Conservation (phyloP, 805 yeast species). For the Ogataea glucozyma region DNA sequence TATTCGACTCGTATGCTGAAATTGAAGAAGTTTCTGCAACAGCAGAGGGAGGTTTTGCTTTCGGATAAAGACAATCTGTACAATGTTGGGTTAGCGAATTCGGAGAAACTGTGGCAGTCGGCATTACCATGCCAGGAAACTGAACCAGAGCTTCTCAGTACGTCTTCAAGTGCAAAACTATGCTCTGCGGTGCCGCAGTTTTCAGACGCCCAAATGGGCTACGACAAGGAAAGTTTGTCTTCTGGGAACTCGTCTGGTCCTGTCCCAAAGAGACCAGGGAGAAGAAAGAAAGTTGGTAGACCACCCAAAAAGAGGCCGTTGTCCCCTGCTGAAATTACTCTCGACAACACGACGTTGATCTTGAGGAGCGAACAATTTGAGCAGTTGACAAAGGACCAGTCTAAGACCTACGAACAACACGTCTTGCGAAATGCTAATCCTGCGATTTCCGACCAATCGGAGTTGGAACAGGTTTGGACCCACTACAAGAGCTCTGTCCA, state of each 20-base stretch:
- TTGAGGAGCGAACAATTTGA: slow-evolving; percentile 36
- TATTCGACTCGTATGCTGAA: slow-evolving; percentile 33
- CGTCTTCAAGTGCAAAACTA: neutral
- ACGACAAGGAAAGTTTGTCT: slow-evolving; percentile 4
- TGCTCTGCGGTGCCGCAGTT: neutral
- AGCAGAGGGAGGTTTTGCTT: slow-evolving; percentile 30
- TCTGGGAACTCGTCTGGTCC: slow-evolving; percentile 6
- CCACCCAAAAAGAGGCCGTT: neutral
- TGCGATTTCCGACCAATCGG: slow-evolving; percentile 24
- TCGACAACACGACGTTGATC: slow-evolving; percentile 37
- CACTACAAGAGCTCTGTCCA: slow-evolving; percentile 13
- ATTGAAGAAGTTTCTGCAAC: slow-evolving; percentile 35
- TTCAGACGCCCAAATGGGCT: neutral
- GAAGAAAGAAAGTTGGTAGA: slow-evolving; percentile 4
- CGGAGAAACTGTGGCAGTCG: slow-evolving; percentile 35
- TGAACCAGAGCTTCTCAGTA: neutral
- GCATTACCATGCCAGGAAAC: slow-evolving; percentile 14
- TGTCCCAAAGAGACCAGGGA: slow-evolving; percentile 4
- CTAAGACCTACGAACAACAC: slow-evolving; percentile 27
- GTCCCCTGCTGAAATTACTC: slow-evolving; percentile 11
- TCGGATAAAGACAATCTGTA: slow-evolving; percentile 29
- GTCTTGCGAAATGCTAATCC: slow-evolving; percentile 26
- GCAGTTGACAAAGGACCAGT: slow-evolving; percentile 29
- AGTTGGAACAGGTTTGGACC: slow-evolving; percentile 17
- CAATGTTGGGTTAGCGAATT: slow-evolving; percentile 33